Evolutionary conservation across 768 basidiomycete genomes (phyloP).

Genomic region (Pleurotus platypus): DNA sequence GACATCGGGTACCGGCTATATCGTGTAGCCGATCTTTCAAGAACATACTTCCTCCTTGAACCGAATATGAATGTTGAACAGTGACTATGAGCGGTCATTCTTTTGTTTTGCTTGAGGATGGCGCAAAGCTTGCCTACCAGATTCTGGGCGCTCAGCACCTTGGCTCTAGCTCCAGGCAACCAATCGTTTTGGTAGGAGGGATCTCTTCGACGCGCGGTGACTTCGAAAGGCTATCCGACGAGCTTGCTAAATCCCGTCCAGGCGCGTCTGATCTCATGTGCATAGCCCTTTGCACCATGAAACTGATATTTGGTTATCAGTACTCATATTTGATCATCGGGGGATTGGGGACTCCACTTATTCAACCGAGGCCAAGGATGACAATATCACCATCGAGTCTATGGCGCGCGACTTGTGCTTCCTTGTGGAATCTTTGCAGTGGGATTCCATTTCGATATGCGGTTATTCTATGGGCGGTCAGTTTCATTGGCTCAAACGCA

Average conservation of each 20-base stretch:
- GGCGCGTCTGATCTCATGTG: slow-evolving; percentile 21
- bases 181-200: slow-evolving; percentile 40
- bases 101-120: slow-evolving; percentile 29
- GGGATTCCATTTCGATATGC: slow-evolving; percentile 40
- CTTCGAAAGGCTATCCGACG: slow-evolving; percentile 30
- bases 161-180: slow-evolving; percentile 19
- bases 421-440: slow-evolving; percentile 33
- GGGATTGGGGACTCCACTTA: slow-evolving; percentile 44
- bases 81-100: neutral
- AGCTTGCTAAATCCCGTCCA: slow-evolving; percentile 32
- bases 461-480: slow-evolving; percentile 53
- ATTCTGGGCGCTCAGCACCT: slow-evolving; percentile 35
- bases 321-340: slow-evolving; percentile 44
- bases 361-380: slow-evolving; percentile 20
- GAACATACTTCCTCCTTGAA: too few relatives aligned
- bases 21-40: too few relatives aligned
- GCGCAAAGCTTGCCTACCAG: slow-evolving; percentile 40
- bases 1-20: too few relatives aligned
- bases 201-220: slow-evolving; percentile 36
- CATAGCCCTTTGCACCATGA: neutral
- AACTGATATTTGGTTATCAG: slow-evolving; percentile 17
- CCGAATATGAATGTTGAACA: too few relatives aligned
- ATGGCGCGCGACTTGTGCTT: slow-evolving; percentile 41
- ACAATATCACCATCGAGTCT: slow-evolving; percentile 38
- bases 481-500: slow-evolving; percentile 6